Evolutionary conservation across 768 basidiomycete genomes (phyloP), one percentile per base, ranked within the genome.

Genomic region (Macrolepiota dolichaula): DNA sequence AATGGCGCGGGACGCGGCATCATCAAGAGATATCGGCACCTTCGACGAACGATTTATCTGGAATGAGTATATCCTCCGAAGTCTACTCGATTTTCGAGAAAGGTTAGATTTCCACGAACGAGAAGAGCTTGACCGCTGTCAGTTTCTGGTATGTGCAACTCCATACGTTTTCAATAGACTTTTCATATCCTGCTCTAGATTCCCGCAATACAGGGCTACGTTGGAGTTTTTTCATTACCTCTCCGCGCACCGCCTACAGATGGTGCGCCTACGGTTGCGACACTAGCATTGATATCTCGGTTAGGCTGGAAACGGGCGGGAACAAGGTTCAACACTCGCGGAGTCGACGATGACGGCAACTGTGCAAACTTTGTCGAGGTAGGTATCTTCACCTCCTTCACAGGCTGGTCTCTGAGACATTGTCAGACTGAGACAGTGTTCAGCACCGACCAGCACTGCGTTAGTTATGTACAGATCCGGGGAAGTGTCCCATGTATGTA

Each of bases 341-440:
- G 96, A 1, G 91, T 98, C 10, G 96, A 98, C 69, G 96, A 97
- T 70, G 92, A 95, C 64, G 94, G 96, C 38, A 88, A 95, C 70
- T 90, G 89, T 32, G 96, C 96, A 35, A 98, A 98, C 70, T 98
- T 97, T 73, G 96, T 96, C 6, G 97, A 99, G 84, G 93, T 87
- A 66, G 57, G 83, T 24, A 25, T 49, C 65, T 54, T 47, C 12
- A 38, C 49, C 42, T 60, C 32, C 36, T 54, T 54, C 5, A 37
- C 27, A 63, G 63, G 63, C 55, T 61, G 53, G 62, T 36, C 63
- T 57, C 68, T 59, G 55, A 59, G 24, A 19, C 44, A 27, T 50
- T 68, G 55, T 50, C 64, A 96, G 91, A 96, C 95, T 5, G 96
- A 98, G 75, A 91, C 91, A 0, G 79, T 97, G 29, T 85, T 98